A percentile compares a stretch with the other conserved stretches of the same genome.
Evolutionary conservation across 2,329 filamentous ascomycete genomes (phyloP).

Genomic region (Pestalotiopsis sp.): DNA sequence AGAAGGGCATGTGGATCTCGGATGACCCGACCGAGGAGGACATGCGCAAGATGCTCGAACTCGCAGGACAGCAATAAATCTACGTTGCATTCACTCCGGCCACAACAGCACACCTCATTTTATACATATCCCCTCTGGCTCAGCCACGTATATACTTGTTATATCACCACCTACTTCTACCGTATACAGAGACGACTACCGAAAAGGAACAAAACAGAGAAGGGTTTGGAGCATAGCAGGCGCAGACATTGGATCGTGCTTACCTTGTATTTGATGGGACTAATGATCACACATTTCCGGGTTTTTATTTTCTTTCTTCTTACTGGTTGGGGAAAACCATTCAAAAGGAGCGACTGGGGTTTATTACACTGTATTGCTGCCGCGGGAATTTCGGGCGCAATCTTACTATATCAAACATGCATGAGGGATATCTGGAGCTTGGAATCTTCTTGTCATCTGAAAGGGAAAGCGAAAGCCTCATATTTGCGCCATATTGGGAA

Average conservation of each 20-base stretch:
- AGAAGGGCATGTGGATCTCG: conserved; percentile 83
- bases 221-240: conserved; percentile 24
- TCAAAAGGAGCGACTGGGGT: background rate
- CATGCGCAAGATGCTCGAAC: conserved; percentile 61
- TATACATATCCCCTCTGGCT: conserved; percentile 4
- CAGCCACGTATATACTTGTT: conserved; percentile 17
- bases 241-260: conserved; percentile 23
- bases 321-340: background rate
- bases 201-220: conserved; percentile 22
- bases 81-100: background rate
- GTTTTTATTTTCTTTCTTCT: background rate
- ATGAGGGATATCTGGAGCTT: background rate
- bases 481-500: background rate
- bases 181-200: conserved; percentile 8
- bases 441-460: background rate
- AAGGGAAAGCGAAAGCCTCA: background rate
- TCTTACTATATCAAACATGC: background rate
- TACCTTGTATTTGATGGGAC: conserved; percentile 15
- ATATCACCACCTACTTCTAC: conserved; percentile 16
- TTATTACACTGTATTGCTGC: background rate
- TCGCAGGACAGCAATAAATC: conserved; percentile 35
- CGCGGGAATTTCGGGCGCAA: background rate
- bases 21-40: conserved; percentile 70
- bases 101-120: background rate
- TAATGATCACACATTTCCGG: conserved; percentile 20